These are phyloP conservation scores for Chrysanthemum lavandulifolium DNA, from an alignment of 129 eudicot species.

Conservation along the genomic window DNA sequence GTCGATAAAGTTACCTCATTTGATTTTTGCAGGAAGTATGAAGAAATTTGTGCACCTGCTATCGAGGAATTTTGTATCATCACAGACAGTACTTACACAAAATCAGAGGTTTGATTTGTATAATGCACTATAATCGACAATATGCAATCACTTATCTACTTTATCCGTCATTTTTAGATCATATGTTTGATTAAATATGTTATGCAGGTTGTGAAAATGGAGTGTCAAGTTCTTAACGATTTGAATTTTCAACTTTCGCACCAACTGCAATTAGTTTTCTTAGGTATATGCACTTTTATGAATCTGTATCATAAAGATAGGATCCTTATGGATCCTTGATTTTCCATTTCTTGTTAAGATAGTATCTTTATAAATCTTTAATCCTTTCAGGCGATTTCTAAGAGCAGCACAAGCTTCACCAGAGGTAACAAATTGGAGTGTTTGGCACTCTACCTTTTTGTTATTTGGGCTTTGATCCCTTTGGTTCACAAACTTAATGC, in stretches of 20 bases:
- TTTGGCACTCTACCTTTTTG: background rate
- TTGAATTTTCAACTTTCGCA: constrained; percentile 54
- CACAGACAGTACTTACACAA: constrained; percentile 68
- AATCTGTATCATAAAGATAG: background rate
- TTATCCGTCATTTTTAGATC: constrained; percentile 6
- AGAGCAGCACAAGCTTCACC: constrained; percentile 68
- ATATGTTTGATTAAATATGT: constrained; percentile 18
- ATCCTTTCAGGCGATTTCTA: constrained; percentile 57
- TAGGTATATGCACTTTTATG: constrained; percentile 36
- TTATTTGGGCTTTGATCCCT: background rate
- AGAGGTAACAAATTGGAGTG: constrained; percentile 21
- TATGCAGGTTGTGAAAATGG: constrained; percentile 66
- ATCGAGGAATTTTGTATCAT: constrained; percentile 76
- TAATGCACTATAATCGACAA: background rate
- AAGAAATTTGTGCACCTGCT: constrained; percentile 66
- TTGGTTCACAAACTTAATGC: constrained; percentile 10
- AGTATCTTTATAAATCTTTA: constrained; percentile 10
- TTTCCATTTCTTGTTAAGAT: background rate
- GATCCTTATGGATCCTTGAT: constrained; percentile 14
- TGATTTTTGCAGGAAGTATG: constrained; percentile 55
- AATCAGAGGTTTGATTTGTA: constrained; percentile 54
- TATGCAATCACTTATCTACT: constrained; percentile 7
- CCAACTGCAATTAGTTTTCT: constrained; percentile 66
- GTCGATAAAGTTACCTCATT: constrained; percentile 10
- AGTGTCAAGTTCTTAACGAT: constrained; percentile 56